A percentile compares a stretch with the other conserved stretches of the same genome.
phyloP scores from a whole-genome alignment of 1,139 yeast genomes.

The Nadsonia commutata region DNA sequence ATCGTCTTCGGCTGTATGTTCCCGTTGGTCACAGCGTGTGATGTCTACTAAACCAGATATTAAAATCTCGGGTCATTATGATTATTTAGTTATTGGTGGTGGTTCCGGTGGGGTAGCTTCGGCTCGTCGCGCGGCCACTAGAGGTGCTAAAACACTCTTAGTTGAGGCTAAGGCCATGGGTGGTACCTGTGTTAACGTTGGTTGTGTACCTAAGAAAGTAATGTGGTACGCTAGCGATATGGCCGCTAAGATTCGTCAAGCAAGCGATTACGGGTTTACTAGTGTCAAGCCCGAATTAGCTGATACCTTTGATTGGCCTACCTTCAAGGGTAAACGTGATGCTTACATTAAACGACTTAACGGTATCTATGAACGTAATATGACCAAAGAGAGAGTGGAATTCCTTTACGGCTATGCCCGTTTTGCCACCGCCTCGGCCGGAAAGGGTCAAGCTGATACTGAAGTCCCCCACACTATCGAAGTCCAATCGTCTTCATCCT shows the following conservation, averaged over 20 bases:
- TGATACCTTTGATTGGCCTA: constrained; percentile 62
- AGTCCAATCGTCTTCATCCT: constrained; percentile 41
- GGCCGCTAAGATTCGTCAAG: constrained; percentile 60
- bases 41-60: too few relatives aligned
- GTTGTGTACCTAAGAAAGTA: constrained; percentile 96
- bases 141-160: constrained; percentile 77
- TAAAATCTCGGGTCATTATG: constrained; percentile 62
- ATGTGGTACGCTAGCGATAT: constrained; percentile 96
- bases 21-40: too few relatives aligned
- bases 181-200: constrained; percentile 98
- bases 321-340: constrained; percentile 74
- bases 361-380: constrained; percentile 82
- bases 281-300: constrained; percentile 38
- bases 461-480: constrained; percentile 58
- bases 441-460: constrained; percentile 21
- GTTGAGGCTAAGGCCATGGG: constrained; percentile 73
- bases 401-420: constrained; percentile 77
- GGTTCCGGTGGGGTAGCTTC: constrained; percentile 99
- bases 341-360: constrained; percentile 78
- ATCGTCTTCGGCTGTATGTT: too few relatives aligned
- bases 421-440: constrained; percentile 26
- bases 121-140: constrained; percentile 88
- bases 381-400: constrained; percentile 80
- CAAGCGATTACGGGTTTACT: constrained; percentile 63
- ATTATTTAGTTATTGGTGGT: constrained; percentile 92